Conservation (phyloP, 192 early-diverging fungal genomes). For the Pecoramyces ruminantium region DNA sequence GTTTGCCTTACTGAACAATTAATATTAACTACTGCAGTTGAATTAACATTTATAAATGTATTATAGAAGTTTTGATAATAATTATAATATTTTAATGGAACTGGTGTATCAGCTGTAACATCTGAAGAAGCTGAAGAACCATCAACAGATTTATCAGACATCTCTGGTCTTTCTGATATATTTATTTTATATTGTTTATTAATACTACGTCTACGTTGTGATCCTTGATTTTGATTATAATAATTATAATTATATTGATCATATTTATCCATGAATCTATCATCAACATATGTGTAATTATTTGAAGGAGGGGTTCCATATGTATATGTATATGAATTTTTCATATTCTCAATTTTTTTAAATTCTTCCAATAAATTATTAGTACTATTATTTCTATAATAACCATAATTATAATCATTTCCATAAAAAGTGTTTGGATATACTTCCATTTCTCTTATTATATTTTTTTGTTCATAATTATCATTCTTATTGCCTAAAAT, state of each 20-base stretch:
- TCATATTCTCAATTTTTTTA: neutral
- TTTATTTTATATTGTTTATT: neutral
- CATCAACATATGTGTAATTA: neutral
- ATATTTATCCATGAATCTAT: neutral
- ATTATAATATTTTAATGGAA: neutral
- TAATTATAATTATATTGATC: neutral
- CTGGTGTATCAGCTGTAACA: neutral
- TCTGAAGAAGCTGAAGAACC: neutral
- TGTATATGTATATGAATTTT: neutral
- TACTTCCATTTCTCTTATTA: neutral
- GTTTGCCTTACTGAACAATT: neutral
- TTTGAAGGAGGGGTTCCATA: neutral
- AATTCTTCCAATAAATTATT: neutral
- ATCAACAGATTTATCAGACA: no score
- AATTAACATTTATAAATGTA: neutral
- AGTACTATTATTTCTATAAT: neutral
- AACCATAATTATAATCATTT: neutral
- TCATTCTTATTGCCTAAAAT: no score
- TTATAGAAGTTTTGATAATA: neutral
- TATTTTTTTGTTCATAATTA: neutral
- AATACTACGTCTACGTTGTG: neutral
- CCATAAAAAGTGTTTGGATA: neutral
- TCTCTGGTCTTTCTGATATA: neutral
- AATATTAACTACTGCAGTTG: neutral
- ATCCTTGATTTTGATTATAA: neutral